Percentiles rank a stretch among this genome's conserved stretches.
Evolutionary conservation across 768 basidiomycete species (phyloP).

Genomic region (Russula brevipes): DNA sequence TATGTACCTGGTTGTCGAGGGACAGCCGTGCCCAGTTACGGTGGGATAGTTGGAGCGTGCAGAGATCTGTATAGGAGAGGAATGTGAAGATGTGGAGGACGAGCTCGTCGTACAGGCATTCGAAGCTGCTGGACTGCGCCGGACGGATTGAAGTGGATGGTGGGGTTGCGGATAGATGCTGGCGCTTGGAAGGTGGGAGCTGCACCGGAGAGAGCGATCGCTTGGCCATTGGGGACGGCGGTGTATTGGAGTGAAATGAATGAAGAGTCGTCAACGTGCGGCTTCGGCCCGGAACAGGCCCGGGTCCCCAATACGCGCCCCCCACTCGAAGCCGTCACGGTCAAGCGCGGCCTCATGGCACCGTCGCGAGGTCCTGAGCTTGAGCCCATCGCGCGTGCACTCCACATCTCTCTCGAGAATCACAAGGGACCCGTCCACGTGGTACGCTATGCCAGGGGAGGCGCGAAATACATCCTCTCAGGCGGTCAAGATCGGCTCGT

Average conservation of each 20-base stretch:
- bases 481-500: constrained; percentile 90
- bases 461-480: constrained; percentile 83
- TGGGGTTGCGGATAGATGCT: not conserved
- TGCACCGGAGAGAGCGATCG: constrained; percentile 32
- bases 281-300: constrained; percentile 1
- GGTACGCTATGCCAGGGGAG: constrained; percentile 85
- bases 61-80: constrained; percentile 63
- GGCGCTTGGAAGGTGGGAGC: constrained; percentile 56
- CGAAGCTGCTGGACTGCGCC: constrained; percentile 37
- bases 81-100: constrained; percentile 68
- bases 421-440: constrained; percentile 89
- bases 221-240: constrained; percentile 27
- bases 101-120: constrained; percentile 69
- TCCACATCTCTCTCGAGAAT: constrained; percentile 56
- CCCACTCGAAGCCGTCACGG: too few species aligned
- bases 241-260: not conserved
- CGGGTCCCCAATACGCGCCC: not conserved
- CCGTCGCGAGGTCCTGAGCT: constrained; percentile 39
- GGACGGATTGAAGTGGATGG: not conserved
- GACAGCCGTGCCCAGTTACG: constrained; percentile 64
- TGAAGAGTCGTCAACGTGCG: too few species aligned
- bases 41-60: constrained; percentile 55
- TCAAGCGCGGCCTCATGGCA: constrained; percentile 27
- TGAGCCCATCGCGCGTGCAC: constrained; percentile 49
- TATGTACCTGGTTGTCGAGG: constrained; percentile 57